These are phyloP conservation scores for Aspergillus arachidicola DNA, from an alignment of 2,329 filamentous ascomycete genomes.

Conservation along the genomic window DNA sequence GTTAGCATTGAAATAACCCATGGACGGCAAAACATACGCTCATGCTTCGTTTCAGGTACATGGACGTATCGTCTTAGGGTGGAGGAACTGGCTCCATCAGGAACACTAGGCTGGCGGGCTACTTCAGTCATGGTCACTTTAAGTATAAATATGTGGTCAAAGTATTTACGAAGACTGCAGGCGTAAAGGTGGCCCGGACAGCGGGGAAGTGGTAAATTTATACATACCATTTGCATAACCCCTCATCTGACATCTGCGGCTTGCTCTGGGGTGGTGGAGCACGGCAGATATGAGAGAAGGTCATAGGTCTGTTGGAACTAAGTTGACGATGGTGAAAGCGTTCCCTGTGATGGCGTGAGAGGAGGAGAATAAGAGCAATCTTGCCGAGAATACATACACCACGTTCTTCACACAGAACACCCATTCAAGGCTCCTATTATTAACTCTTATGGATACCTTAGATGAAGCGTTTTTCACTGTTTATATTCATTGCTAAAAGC, in stretches of 20 bases:
- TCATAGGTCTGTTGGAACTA: neutral
- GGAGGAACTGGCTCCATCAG: slow-evolving; percentile 2
- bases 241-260: neutral
- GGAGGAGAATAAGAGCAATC: neutral
- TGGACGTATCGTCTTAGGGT: neutral
- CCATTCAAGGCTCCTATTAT: no score
- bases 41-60: neutral
- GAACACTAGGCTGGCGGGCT: neutral
- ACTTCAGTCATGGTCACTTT: neutral
- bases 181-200: neutral
- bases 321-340: neutral
- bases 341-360: slow-evolving; percentile 3
- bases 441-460: no score
- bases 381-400: no score
- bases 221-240: neutral
- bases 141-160: neutral
- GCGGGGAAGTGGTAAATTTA: neutral
- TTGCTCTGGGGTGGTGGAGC: neutral
- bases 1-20: neutral
- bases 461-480: no score
- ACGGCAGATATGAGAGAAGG: neutral
- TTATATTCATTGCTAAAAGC: no score
- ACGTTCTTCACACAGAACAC: no score
- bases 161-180: no score
- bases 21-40: neutral